These are phyloP conservation scores for Hebeloma cylindrosporum DNA, from an alignment of 768 basidiomycete species.

Conservation along the genomic window DNA sequence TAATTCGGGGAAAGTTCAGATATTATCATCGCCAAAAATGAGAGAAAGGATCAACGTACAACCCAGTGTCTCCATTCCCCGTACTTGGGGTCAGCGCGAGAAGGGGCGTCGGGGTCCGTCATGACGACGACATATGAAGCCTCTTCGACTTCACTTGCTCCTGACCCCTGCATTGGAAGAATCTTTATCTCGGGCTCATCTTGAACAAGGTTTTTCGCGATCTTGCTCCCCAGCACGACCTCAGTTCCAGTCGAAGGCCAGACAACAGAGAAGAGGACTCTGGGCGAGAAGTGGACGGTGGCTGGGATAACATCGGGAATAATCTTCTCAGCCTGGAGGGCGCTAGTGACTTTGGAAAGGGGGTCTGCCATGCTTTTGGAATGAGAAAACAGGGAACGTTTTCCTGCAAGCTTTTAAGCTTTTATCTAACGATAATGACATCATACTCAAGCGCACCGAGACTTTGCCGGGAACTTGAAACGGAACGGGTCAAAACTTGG, in stretches of 20 bases:
- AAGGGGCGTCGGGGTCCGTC: conserved; percentile 62
- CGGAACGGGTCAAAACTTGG: too few relatives aligned
- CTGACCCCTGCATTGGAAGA: conserved; percentile 38
- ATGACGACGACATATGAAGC: conserved; percentile 52
- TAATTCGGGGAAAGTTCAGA: conserved; percentile 4
- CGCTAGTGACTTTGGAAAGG: conserved; percentile 30
- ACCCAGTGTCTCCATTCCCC: conserved; percentile 60
- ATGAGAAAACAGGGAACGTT: too few relatives aligned
- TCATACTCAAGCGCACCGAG: too few relatives aligned
- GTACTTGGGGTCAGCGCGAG: conserved; percentile 45
- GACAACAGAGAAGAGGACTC: conserved; percentile 43
- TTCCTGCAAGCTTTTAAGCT: neutral
- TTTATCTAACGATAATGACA: too few relatives aligned
- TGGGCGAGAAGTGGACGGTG: conserved; percentile 34
- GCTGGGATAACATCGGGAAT: conserved; percentile 48
- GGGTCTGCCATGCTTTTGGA: conserved; percentile 28
- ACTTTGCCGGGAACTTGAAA: too few relatives aligned
- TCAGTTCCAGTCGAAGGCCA: conserved; percentile 41
- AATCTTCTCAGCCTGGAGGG: conserved; percentile 38
- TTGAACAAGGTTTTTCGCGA: conserved; percentile 35
- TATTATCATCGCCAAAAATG: neutral
- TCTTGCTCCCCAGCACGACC: conserved; percentile 30
- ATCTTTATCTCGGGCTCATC: conserved; percentile 53
- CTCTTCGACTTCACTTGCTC: neutral
- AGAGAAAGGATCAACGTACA: conserved; percentile 29